A percentile compares a stretch with the other conserved stretches of the same genome.
These are phyloP conservation scores for Simplicillium sp. DNA, from an alignment of 2,329 filamentous ascomycete genomes.

Conservation along the genomic window DNA sequence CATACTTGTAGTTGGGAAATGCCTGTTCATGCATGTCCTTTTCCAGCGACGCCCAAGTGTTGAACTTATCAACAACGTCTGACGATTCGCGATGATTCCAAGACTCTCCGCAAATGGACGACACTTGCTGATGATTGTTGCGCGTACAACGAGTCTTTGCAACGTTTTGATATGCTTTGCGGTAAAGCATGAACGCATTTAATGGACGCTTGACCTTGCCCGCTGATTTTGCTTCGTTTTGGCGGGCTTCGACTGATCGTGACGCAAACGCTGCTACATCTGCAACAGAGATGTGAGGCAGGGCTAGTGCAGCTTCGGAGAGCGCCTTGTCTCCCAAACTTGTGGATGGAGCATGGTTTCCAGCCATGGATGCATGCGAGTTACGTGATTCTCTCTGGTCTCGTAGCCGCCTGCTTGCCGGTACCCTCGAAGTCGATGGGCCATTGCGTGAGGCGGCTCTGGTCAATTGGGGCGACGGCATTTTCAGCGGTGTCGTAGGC, in stretches of 20 bases:
- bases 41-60: slow-evolving; percentile 69
- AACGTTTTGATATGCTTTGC: slow-evolving; percentile 81
- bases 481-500: too few relatives aligned
- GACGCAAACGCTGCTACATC: slow-evolving; percentile 78
- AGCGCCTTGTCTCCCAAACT: slow-evolving; percentile 40
- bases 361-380: too few relatives aligned
- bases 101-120: slow-evolving; percentile 73
- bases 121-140: slow-evolving; percentile 92
- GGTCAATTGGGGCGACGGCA: too few relatives aligned
- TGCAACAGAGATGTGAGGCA: slow-evolving; percentile 51
- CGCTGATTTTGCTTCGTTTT: slow-evolving; percentile 54
- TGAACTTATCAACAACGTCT: slow-evolving; percentile 66
- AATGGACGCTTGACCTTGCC: slow-evolving; percentile 85
- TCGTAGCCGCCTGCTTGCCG: slow-evolving; percentile 16
- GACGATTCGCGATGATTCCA: slow-evolving; percentile 69
- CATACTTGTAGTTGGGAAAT: slow-evolving; percentile 90
- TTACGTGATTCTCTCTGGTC: slow-evolving; percentile 33
- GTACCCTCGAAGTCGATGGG: too few relatives aligned
- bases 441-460: too few relatives aligned
- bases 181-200: slow-evolving; percentile 98
- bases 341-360: too few relatives aligned
- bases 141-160: slow-evolving; percentile 73
- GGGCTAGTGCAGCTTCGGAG: slow-evolving; percentile 58
- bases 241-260: slow-evolving; percentile 56
- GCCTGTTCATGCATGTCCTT: slow-evolving; percentile 75